phyloP scores from a whole-genome alignment of 2,329 filamentous ascomycete genomes.

The Trichoderma breve region DNA sequence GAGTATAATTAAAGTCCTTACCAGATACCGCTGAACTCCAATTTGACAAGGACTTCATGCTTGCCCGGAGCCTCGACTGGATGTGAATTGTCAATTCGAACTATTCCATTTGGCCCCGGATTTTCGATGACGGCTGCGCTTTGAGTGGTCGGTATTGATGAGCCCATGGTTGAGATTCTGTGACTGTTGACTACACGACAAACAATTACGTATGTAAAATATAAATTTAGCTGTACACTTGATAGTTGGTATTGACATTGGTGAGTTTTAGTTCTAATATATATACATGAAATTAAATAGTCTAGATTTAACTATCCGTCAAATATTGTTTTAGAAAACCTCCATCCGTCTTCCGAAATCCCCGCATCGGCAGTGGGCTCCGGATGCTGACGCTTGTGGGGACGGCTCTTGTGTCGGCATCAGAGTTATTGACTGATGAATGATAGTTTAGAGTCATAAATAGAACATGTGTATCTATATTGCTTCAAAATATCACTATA shows the following conservation, averaged over 20 bases:
- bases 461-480: neutral
- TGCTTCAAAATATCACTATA: neutral
- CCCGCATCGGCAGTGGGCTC: constrained; percentile 1
- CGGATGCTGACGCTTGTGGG: neutral
- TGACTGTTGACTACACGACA: neutral
- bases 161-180: neutral
- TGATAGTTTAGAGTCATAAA: neutral
- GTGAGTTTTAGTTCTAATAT: neutral
- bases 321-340: neutral
- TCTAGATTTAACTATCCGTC: neutral
- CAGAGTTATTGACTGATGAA: neutral
- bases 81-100: neutral
- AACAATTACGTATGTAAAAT: neutral
- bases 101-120: neutral
- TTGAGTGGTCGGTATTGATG: neutral
- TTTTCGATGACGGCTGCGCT: neutral
- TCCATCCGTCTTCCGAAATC: neutral
- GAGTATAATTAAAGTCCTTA: neutral
- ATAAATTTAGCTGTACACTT: neutral
- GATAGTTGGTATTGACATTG: neutral
- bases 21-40: constrained; percentile 13
- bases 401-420: constrained; percentile 1
- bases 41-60: constrained; percentile 14
- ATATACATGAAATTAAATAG: neutral
- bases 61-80: neutral